A percentile compares a stretch with the other conserved stretches of the same genome.
phyloP scores from a whole-genome alignment of 257 asterid species.

The Ophiorrhiza pumila region DNA sequence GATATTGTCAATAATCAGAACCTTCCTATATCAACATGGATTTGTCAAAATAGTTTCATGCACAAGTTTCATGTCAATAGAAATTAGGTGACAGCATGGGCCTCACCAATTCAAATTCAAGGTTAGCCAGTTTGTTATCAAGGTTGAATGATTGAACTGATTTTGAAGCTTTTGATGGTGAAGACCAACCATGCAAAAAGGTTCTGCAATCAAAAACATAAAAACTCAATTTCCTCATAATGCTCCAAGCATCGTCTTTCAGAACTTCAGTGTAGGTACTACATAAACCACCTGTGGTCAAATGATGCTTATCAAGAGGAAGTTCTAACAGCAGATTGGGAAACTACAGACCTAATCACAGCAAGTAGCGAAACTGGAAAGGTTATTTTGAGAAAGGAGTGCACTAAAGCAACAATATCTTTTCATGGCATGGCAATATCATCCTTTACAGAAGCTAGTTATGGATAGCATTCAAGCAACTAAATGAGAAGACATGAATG shows the following conservation, averaged over 20 bases:
- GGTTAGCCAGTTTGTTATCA: slow-evolving; percentile 37
- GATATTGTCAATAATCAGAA: not conserved
- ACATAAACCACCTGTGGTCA: slow-evolving; percentile 8
- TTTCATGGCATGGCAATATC: not conserved
- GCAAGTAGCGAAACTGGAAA: not conserved
- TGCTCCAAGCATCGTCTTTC: slow-evolving; percentile 9
- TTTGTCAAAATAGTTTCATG: not conserved
- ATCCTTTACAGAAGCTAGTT: not conserved
- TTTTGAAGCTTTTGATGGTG: slow-evolving; percentile 40
- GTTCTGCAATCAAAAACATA: slow-evolving; percentile 42
- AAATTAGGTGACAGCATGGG: not conserved
- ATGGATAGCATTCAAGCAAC: not conserved
- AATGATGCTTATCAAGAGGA: slow-evolving; percentile 3
- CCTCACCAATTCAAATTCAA: slow-evolving; percentile 52
- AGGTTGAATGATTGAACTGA: slow-evolving; percentile 33
- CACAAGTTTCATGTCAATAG: not conserved
- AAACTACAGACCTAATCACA: not conserved
- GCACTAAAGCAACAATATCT: not conserved
- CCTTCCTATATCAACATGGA: not conserved
- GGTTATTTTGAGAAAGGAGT: not conserved
- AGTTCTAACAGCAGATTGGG: not conserved
- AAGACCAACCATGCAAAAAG: slow-evolving; percentile 41
- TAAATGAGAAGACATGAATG: not conserved
- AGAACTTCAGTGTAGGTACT: slow-evolving; percentile 10
- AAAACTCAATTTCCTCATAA: slow-evolving; percentile 26